Evolutionary conservation across 2,329 filamentous ascomycete species (phyloP), one percentile per base, ranked within the genome.

Genomic region (Aplosporella prunicola): DNA sequence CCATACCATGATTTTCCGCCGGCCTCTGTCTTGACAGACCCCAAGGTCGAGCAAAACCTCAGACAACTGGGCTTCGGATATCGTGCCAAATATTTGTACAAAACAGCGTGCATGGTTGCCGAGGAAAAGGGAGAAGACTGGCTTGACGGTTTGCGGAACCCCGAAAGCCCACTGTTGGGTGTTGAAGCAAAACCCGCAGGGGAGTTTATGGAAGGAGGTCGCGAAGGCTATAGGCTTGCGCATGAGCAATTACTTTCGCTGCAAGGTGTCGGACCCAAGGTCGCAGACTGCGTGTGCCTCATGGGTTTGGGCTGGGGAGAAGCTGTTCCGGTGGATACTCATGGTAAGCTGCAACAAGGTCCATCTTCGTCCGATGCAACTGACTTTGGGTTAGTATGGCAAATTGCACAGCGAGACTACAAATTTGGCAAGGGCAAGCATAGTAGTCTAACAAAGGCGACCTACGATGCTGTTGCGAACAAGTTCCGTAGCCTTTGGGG

Each of bases 221-320:
- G 74, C 44, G 69, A 73, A 47, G 84, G 77, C 4, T 96, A 93
- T 58, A 78, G 77, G 29, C 67, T 73, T 34, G 89, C 91, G 0
- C 91, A 95, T 51, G 78, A 84, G 42, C 74, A 82, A 47, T 69
- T 98, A 2, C 68, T 96, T 1, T 64, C 72, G 5, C 69, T 98
- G 15, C 78, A 87, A 40, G 91, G 91, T 1, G 93, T 98, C 5
- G 91, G 91, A 0, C 91, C 93, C 1, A 98, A 98, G 58, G 91
- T 98, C 1, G 83, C 91, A 5, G 93, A 98, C 57, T 98, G 93
- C 54, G 88, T 96, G 6, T 94, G 84, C 54, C 66, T 98, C 14
- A 95, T 98, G 82, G 93, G 93, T 0, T 64, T 98, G 10, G 89
- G 88, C 18, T 98, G 93, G 89, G 82, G 82, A 20, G 89, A 96